Conservation (phyloP, 2,329 filamentous ascomycete genomes). For the Aureobasidium sp. region DNA sequence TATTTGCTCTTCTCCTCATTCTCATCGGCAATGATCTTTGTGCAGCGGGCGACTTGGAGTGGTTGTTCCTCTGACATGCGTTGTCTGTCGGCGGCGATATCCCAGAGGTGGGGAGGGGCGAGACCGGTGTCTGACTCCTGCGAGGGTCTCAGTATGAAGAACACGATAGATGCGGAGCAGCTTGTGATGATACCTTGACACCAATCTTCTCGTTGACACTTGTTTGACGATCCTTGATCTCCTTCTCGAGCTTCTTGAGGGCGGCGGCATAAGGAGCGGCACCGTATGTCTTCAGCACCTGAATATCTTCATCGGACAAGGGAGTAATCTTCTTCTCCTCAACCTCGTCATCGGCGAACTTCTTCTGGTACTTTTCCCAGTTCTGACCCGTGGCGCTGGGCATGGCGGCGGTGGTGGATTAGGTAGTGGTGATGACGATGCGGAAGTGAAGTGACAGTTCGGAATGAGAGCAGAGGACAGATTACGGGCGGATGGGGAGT, state of each 20-base stretch:
- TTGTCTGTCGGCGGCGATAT: conserved; percentile 94
- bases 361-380: conserved; percentile 99
- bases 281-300: conserved; percentile 95
- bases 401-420: conserved; percentile 48
- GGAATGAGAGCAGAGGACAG: neutral
- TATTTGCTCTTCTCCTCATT: conserved; percentile 99
- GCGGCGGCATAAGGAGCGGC: conserved; percentile 90
- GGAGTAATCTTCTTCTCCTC: conserved; percentile 99
- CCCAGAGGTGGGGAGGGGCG: conserved; percentile 96
- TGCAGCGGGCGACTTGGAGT: conserved; percentile 93
- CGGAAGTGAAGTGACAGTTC: neutral
- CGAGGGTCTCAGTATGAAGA: conserved; percentile 19
- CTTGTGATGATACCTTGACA: conserved; percentile 53
- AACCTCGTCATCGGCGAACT: conserved; percentile 90
- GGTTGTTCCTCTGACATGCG: conserved; percentile 98
- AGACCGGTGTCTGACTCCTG: conserved; percentile 98
- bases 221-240: conserved; percentile 98
- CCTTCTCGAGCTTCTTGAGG: conserved; percentile 95
- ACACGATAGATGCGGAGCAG: neutral
- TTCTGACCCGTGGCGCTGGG: conserved; percentile 86
- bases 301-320: conserved; percentile 94
- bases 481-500: neutral
- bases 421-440: conserved; percentile 5
- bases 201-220: conserved; percentile 99
- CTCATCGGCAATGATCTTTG: conserved; percentile 97